A percentile compares a stretch with the other conserved stretches of the same genome.
Evolutionary conservation across 2,329 filamentous ascomycete species (phyloP).

Genomic region (Ceratocystis diversiconidia): DNA sequence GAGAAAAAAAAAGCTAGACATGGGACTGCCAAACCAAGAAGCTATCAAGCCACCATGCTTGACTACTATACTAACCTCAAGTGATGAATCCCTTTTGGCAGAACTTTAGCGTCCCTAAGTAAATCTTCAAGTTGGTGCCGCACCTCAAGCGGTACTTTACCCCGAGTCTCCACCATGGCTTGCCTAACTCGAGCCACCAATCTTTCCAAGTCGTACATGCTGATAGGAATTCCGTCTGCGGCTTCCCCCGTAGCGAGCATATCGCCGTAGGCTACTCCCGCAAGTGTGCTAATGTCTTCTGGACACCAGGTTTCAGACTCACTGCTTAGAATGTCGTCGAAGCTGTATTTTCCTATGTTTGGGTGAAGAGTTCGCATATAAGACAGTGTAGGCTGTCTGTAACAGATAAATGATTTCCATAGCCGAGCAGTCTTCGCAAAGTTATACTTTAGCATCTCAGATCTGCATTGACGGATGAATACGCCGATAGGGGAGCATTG

Average conservation of each 20-base stretch:
- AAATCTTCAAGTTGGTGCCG: constrained; percentile 56
- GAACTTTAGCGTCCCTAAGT: constrained; percentile 49
- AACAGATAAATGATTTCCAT: constrained; percentile 72
- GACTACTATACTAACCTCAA: constrained; percentile 37
- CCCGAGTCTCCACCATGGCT: constrained; percentile 33
- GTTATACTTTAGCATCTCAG: constrained; percentile 67
- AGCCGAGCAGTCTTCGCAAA: constrained; percentile 67
- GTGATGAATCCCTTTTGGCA: constrained; percentile 63
- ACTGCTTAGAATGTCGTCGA: constrained; percentile 42
- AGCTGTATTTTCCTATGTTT: constrained; percentile 40
- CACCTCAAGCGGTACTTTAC: constrained; percentile 61
- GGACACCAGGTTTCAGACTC: constrained; percentile 37
- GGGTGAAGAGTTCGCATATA: constrained; percentile 51
- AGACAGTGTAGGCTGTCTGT: constrained; percentile 58
- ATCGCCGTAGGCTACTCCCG: constrained; percentile 38
- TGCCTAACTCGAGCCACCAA: constrained; percentile 34
- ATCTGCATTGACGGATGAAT: constrained; percentile 59
- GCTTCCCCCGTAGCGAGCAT: constrained; percentile 32
- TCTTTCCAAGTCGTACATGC: constrained; percentile 65
- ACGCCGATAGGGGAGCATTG: constrained; percentile 65
- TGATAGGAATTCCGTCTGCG: constrained; percentile 37
- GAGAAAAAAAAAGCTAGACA: too few species aligned
- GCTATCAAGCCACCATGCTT: too few species aligned
- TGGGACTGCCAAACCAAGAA: too few species aligned
- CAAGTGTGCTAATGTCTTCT: constrained; percentile 32